Evolutionary conservation across 805 yeast species (phyloP).

Genomic region (Nakazawaea ishiwadae): DNA sequence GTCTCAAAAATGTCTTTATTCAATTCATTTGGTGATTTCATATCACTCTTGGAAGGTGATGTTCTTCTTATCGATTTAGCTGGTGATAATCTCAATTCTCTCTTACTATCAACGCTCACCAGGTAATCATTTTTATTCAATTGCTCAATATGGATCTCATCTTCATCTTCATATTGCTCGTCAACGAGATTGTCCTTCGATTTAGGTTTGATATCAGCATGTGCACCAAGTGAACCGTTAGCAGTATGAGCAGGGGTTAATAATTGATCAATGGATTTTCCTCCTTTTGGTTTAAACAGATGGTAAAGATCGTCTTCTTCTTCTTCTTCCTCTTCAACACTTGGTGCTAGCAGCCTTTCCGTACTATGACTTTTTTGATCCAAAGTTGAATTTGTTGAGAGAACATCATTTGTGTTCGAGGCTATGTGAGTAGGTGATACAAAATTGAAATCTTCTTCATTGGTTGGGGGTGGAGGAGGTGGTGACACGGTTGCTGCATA

Average conservation of each 20-base stretch:
- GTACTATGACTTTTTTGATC: not conserved
- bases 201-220: not conserved
- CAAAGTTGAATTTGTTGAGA: not conserved
- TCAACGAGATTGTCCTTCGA: not conserved
- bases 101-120: not conserved
- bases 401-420: not conserved
- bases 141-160: constrained; percentile 7
- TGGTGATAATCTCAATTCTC: constrained; percentile 4
- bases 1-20: constrained; percentile 12
- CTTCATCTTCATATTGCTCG: constrained; percentile 3
- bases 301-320: constrained; percentile 9
- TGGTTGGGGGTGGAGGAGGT: constrained; percentile 8
- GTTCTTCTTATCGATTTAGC: constrained; percentile 1
- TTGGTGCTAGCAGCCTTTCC: not conserved
- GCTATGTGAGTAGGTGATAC: constrained; percentile 3
- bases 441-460: constrained; percentile 4
- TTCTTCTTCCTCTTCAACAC: not conserved
- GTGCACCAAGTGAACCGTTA: not conserved
- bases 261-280: not conserved
- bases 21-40: constrained; percentile 11
- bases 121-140: not conserved
- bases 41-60: not conserved
- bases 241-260: not conserved
- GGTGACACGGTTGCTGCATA: constrained; percentile 7
- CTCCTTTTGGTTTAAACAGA: not conserved